Percentiles rank a stretch among this genome's conserved stretches.
Conservation (phyloP, 2,329 filamentous ascomycete genomes). For the Furcasterigmium furcatum region DNA sequence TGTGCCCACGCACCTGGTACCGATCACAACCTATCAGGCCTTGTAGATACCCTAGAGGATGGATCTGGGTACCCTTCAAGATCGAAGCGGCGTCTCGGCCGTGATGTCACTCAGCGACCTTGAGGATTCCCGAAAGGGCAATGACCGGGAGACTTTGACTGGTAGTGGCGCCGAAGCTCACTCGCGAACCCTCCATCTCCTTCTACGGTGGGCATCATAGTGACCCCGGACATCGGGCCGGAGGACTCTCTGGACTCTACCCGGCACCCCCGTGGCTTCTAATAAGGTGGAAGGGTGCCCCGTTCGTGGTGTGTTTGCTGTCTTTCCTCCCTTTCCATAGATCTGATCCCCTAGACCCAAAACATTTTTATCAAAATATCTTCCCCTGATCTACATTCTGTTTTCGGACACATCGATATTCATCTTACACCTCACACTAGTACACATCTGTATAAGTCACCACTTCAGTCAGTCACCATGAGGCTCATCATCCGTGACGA, state of each 20-base stretch:
- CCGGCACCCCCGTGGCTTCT: neutral
- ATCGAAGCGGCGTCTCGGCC: too few species aligned
- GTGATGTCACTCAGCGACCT: too few species aligned
- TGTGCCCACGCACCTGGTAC: slow-evolving; percentile 9
- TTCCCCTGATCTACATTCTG: neutral
- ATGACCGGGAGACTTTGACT: too few species aligned
- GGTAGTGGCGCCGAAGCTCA: too few species aligned
- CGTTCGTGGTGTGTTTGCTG: neutral
- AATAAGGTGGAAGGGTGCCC: neutral
- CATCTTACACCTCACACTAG: neutral
- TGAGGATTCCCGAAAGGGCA: too few species aligned
- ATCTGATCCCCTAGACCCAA: neutral
- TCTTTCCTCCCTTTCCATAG: neutral
- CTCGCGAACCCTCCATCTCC: too few species aligned
- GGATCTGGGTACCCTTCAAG: too few species aligned
- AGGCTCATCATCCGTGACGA: slow-evolving; percentile 81
- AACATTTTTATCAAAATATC: neutral
- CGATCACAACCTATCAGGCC: neutral
- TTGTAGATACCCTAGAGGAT: too few species aligned
- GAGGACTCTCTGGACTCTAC: neutral
- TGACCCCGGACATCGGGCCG: too few species aligned
- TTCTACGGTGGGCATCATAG: too few species aligned
- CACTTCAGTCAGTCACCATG: slow-evolving; percentile 50
- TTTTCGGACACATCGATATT: neutral
- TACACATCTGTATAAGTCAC: neutral